Base-by-base conservation (phyloP, 768 basidiomycete genomes). In the Phlegmacium glaucopus region DNA sequence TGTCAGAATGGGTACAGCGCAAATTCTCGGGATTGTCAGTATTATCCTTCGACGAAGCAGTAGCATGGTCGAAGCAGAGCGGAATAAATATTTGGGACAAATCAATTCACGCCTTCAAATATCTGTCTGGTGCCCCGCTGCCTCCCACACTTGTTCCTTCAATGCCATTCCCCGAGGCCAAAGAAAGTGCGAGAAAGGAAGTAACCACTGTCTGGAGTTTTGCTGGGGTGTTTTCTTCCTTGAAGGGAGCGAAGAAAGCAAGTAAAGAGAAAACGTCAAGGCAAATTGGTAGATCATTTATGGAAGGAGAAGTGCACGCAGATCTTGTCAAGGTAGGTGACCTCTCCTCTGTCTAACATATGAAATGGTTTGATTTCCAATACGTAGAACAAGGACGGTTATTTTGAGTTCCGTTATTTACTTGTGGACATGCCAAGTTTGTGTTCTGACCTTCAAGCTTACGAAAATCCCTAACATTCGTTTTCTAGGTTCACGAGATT, bases 301-400 rank as follows among this genome's bases (percentile, higher is more conserved):
- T 75, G 13, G 87, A 90, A 51, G 89, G 90, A 7, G 87, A 91
- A 56, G 86, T 87, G 8, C 90, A 91, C 63, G 90, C 81, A 8
- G 83, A 87, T 65, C 74, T 90, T 35, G 72, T 90, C 49, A 79
- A 78, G 73, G 89, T 89, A 64, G 48, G 79, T 70, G 37, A 12
- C 18, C 47, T 39, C 46, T 48, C 27, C 6, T 17, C n/a, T 45
- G 49, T 39, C 38, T 32, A 39, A 27, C 50, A 30, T 22, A 38
- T 40, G 11, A 10, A n/a, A 17, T 44, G 47, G 34, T 41, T 44
- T 29, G 22, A 22, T 36, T 18, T 17, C 16, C 22, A 25, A 39
- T 52, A 44, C 26, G 38, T 60, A 90, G 88, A 85, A 89, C 52
- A 78, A 79, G 41, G 78, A 85, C 43, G 89, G 88, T 7, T 82